Conservation (phyloP, 208 protist genomes). For the Trypanosoma platydactyli region DNA sequence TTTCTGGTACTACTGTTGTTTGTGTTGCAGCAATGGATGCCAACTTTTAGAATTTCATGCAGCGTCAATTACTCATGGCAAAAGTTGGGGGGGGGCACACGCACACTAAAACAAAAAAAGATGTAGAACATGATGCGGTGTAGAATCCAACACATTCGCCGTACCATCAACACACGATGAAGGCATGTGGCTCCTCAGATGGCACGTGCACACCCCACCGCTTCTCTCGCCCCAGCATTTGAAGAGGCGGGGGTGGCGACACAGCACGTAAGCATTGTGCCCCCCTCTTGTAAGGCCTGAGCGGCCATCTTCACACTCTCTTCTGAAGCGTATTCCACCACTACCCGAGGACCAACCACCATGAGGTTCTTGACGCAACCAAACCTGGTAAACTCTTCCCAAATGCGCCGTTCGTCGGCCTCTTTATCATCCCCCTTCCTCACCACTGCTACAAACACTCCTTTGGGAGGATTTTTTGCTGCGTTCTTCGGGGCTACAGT, state of each 20-base stretch:
- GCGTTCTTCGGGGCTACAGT: neutral
- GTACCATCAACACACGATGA: no score
- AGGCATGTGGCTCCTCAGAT: no score
- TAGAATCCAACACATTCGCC: neutral
- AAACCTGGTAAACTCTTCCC: conserved; percentile 26
- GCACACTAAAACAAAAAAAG: neutral
- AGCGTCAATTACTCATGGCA: no score
- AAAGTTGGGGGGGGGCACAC: neutral
- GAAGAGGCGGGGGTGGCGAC: neutral
- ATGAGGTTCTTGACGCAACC: conserved; percentile 20
- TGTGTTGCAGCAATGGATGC: neutral
- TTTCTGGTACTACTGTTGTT: neutral
- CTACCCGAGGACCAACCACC: conserved; percentile 17
- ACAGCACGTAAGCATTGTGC: neutral
- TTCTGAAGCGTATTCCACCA: conserved; percentile 20
- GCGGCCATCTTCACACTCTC: conserved; percentile 13
- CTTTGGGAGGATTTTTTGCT: neutral
- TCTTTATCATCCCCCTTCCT: neutral
- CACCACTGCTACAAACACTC: conserved; percentile 9
- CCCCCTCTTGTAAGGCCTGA: conserved; percentile 6
- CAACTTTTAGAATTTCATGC: no score
- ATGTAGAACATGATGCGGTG: neutral
- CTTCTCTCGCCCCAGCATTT: neutral
- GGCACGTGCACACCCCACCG: neutral
- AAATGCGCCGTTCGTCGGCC: conserved; percentile 1